Percentiles rank a stretch among this genome's conserved stretches.
Conservation (phyloP, 352 stramenopile species). For the Phytophthora melonis region DNA sequence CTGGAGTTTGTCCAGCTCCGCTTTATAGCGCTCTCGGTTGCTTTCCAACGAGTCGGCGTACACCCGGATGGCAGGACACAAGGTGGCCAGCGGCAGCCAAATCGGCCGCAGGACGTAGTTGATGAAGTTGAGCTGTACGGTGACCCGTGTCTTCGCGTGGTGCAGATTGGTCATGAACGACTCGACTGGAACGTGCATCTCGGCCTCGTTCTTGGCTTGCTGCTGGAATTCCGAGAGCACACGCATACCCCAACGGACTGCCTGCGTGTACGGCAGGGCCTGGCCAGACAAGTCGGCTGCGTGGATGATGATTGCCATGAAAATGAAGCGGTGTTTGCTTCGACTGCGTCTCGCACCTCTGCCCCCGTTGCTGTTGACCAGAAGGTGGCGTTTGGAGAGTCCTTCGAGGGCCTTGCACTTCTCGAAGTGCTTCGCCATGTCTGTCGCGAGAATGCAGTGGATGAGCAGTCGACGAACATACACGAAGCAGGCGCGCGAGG, state of each 20-base stretch:
- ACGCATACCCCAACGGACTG: conserved; percentile 66
- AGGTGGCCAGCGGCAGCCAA: conserved; percentile 59
- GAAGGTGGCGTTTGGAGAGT: conserved; percentile 49
- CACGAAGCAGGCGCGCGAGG: conserved; percentile 53
- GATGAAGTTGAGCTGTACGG: conserved; percentile 80
- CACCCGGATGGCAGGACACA: conserved; percentile 59
- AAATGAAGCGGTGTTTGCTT: conserved; percentile 43
- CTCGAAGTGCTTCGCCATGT: conserved; percentile 83
- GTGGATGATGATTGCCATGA: conserved; percentile 77
- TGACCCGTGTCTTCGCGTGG: conserved; percentile 62
- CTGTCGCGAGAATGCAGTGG: conserved; percentile 74
- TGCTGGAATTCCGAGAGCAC: conserved; percentile 79
- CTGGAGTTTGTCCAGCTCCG: conserved; percentile 60
- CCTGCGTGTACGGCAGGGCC: conserved; percentile 62
- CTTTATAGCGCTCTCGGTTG: conserved; percentile 74
- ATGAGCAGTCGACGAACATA: conserved; percentile 66
- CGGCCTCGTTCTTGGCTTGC: conserved; percentile 71
- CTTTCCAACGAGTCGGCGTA: conserved; percentile 66
- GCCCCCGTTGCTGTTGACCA: conserved; percentile 25
- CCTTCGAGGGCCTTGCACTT: conserved; percentile 71
- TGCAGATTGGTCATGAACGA: conserved; percentile 84
- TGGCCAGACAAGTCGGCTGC: conserved; percentile 78
- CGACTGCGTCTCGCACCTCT: conserved; percentile 48
- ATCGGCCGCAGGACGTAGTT: conserved; percentile 81
- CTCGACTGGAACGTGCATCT: conserved; percentile 66